These are phyloP conservation scores for Xylaria polymorpha DNA, from an alignment of 2,329 filamentous ascomycete genomes.

Conservation along the genomic window DNA sequence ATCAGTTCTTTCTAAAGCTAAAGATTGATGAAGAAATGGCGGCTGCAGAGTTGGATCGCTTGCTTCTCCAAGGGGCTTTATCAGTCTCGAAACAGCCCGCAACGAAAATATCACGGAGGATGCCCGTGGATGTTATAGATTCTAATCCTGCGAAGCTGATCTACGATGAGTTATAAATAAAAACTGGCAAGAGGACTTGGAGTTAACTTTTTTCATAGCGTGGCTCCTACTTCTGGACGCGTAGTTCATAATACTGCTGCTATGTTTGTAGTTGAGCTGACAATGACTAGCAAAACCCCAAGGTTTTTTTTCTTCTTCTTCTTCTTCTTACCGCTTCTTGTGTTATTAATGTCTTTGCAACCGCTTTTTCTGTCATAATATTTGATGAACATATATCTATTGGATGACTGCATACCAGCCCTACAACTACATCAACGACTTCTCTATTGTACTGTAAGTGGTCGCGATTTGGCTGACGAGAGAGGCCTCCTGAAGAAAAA, in stretches of 20 bases:
- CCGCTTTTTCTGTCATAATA: neutral
- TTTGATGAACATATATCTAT: neutral
- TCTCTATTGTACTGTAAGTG: neutral
- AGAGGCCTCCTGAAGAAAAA: constrained; percentile 19
- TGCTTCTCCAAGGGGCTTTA: constrained; percentile 35
- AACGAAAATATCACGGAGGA: neutral
- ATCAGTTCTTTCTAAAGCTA: constrained; percentile 56
- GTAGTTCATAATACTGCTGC: neutral
- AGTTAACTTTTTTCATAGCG: neutral
- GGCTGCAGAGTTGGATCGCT: constrained; percentile 27
- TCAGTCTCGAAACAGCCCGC: constrained; percentile 4
- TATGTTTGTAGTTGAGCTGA: neutral
- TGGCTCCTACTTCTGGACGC: neutral
- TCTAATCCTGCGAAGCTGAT: neutral
- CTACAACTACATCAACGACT: neutral
- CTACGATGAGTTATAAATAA: neutral
- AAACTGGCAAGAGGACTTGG: neutral
- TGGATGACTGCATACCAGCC: neutral
- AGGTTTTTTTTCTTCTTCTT: neutral
- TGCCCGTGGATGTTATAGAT: neutral
- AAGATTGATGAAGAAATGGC: constrained; percentile 24
- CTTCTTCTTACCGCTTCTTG: neutral
- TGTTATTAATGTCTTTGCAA: neutral
- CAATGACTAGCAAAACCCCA: neutral
- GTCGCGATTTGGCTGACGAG: neutral